phyloP scores from a whole-genome alignment of 1,284 basidiomycete species.

The Peniophora sp. region DNA sequence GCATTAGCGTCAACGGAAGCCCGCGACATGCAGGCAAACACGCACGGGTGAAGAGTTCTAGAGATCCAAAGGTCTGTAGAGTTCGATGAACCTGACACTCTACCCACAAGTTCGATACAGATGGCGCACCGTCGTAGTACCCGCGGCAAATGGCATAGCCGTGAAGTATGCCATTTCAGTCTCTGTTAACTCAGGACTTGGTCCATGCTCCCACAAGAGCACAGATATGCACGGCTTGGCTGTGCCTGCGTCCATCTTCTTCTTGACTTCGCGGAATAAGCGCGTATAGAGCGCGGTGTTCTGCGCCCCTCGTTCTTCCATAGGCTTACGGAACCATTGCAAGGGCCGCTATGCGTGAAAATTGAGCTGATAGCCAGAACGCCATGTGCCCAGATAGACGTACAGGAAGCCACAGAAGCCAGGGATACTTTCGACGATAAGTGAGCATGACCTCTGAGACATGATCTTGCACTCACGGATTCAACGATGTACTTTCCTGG shows the following conservation, averaged over 20 bases:
- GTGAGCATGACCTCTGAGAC: background rate
- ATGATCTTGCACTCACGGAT: conserved; percentile 1
- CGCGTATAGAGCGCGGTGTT: conserved; percentile 1
- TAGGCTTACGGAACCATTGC: conserved; percentile 3
- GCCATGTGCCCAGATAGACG: background rate
- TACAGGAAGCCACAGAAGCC: conserved; percentile 4
- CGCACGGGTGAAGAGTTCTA: conserved; percentile 3
- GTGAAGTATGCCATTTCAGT: conserved; percentile 3
- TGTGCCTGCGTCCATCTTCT: conserved; percentile 1
- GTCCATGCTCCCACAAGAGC: background rate
- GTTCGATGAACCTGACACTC: background rate
- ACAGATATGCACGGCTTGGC: conserved; percentile 3
- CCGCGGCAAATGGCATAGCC: conserved; percentile 4
- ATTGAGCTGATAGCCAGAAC: background rate
- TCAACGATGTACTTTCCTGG: conserved; percentile 4
- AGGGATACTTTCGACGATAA: background rate
- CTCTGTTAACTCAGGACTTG: background rate
- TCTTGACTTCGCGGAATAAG: conserved; percentile 1
- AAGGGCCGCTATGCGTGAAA: background rate
- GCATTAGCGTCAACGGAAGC: background rate
- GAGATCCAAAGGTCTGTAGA: background rate
- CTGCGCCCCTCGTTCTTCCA: background rate
- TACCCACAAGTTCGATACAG: background rate
- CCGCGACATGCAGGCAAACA: background rate
- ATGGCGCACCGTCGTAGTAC: conserved; percentile 1